Evolutionary conservation across 257 asterid species (phyloP).

Genomic region (Solanum commersonii): DNA sequence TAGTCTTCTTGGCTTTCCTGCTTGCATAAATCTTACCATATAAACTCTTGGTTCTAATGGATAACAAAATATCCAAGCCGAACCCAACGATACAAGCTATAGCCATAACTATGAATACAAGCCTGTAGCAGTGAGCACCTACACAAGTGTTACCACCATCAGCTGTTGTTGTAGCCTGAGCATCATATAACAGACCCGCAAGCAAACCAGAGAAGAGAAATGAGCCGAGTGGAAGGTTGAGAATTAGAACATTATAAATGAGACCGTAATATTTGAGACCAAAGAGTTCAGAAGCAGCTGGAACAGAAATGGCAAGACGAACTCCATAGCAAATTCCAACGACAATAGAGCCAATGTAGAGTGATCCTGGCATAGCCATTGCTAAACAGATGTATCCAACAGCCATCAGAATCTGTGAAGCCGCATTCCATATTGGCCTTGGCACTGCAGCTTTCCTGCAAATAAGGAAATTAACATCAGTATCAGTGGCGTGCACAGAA

Average conservation of each 20-base stretch:
- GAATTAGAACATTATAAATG: constrained; percentile 31
- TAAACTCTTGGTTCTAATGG: constrained; percentile 20
- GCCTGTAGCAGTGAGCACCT: constrained; percentile 35
- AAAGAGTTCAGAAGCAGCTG: constrained; percentile 37
- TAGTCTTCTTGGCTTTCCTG: constrained; percentile 18
- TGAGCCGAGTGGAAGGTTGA: constrained; percentile 37
- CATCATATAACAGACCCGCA: constrained; percentile 28
- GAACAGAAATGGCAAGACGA: constrained; percentile 36
- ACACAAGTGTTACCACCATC: constrained; percentile 32
- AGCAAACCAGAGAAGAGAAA: constrained; percentile 45
- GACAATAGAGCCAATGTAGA: constrained; percentile 30
- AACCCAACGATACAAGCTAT: constrained; percentile 30
- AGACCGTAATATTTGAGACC: constrained; percentile 37
- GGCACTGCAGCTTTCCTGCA: constrained; percentile 36
- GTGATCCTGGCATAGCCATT: constrained; percentile 38
- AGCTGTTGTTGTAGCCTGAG: constrained; percentile 18
- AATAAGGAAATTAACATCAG: background rate
- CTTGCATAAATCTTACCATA: constrained; percentile 23
- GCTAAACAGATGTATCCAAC: constrained; percentile 27
- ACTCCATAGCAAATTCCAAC: constrained; percentile 41
- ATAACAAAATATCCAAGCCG: constrained; percentile 18
- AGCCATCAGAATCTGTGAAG: constrained; percentile 37
- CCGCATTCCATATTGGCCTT: constrained; percentile 41
- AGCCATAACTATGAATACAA: constrained; percentile 38
- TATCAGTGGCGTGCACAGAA: background rate